Percentiles rank a stretch among this genome's conserved stretches.
Conservation (phyloP, 2,329 filamentous ascomycete genomes). For the Cladophialophora immunda region DNA sequence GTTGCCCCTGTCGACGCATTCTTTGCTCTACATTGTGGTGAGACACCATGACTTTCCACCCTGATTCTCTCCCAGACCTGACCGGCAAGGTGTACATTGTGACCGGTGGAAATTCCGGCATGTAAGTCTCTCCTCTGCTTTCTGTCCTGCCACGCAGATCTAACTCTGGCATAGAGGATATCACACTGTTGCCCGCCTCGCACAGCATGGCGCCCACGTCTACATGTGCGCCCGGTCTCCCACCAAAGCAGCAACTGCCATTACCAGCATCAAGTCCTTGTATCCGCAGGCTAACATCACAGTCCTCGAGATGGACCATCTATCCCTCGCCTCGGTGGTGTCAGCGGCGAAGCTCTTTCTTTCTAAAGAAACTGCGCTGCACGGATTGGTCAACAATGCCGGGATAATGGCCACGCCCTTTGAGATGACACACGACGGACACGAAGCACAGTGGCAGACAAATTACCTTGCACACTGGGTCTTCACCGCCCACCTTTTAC, state of each 20-base stretch:
- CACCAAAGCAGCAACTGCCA: constrained; percentile 45
- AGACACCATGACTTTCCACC: constrained; percentile 29
- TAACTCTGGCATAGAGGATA: constrained; percentile 47
- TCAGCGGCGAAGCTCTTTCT: constrained; percentile 51
- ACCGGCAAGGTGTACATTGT: constrained; percentile 53
- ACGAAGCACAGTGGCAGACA: constrained; percentile 46
- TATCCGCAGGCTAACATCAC: constrained; percentile 40
- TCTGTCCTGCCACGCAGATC: not conserved
- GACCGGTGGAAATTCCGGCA: constrained; percentile 49
- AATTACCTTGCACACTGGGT: constrained; percentile 44
- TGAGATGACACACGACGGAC: constrained; percentile 43
- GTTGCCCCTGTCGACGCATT: not conserved
- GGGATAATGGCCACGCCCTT: constrained; percentile 43
- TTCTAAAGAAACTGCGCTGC: constrained; percentile 42
- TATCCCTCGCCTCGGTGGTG: constrained; percentile 52
- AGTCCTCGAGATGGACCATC: constrained; percentile 46
- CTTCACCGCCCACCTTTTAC: constrained; percentile 35
- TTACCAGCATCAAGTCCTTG: constrained; percentile 47
- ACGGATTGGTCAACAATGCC: constrained; percentile 46
- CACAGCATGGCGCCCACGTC: constrained; percentile 54
- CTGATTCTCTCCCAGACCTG: constrained; percentile 46
- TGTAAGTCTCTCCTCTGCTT: constrained; percentile 11
- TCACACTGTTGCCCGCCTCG: constrained; percentile 54
- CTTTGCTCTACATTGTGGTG: not conserved
- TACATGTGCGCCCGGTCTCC: constrained; percentile 54